Conservation (phyloP, 2,329 filamentous ascomycete species). For the Sporothrix mexicana region DNA sequence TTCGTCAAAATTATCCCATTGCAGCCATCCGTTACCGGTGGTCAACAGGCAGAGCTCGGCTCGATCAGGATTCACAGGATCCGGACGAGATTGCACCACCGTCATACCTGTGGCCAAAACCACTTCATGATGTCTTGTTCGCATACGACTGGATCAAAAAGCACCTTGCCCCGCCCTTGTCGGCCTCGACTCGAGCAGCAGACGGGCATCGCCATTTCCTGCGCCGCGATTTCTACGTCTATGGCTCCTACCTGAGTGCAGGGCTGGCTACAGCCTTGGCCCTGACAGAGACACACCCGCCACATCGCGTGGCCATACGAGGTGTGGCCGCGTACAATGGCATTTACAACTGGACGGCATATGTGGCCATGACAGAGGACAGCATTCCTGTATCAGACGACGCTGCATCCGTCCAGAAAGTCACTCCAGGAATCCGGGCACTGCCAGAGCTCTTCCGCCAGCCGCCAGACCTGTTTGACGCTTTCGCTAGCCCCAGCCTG, state of each 20-base stretch:
- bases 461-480: constrained; percentile 61
- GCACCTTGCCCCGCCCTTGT: constrained; percentile 49
- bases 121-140: constrained; percentile 61
- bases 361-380: constrained; percentile 44
- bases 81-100: constrained; percentile 28
- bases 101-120: constrained; percentile 58
- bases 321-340: constrained; percentile 64
- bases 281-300: constrained; percentile 59
- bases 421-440: constrained; percentile 40
- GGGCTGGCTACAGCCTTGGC: constrained; percentile 62
- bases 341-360: constrained; percentile 69
- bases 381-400: constrained; percentile 37
- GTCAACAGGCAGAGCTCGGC: constrained; percentile 40
- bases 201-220: constrained; percentile 33
- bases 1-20: constrained; percentile 50
- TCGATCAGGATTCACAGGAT: background rate
- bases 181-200: background rate
- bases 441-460: constrained; percentile 52
- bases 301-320: constrained; percentile 54
- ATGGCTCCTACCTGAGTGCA: constrained; percentile 64
- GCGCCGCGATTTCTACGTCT: constrained; percentile 56
- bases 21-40: constrained; percentile 67
- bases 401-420: constrained; percentile 46
- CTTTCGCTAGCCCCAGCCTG: constrained; percentile 63
- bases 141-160: constrained; percentile 60